Percentiles rank a stretch among this genome's conserved stretches.
phyloP scores from a whole-genome alignment of 2,329 filamentous ascomycete species.

The Alternaria incomplexa region DNA sequence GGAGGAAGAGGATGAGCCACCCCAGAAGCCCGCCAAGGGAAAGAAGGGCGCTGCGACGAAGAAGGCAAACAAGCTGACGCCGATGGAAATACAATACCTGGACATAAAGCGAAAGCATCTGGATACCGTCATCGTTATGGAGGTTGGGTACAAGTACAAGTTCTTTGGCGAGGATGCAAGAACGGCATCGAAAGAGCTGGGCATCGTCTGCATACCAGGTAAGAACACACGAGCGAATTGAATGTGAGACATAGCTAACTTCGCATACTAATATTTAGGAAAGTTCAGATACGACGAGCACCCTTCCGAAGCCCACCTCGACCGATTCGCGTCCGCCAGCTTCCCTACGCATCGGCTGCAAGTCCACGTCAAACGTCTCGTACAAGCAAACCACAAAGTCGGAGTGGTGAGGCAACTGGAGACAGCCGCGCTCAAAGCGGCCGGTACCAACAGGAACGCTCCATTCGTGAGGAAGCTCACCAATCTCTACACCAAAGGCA shows the following conservation, averaged over 20 bases:
- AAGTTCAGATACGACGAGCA: constrained; percentile 92
- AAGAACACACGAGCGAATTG: background rate
- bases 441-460: constrained; percentile 89
- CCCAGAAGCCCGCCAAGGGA: constrained; percentile 57
- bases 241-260: constrained; percentile 46
- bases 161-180: constrained; percentile 97
- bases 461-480: constrained; percentile 93
- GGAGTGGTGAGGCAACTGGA: constrained; percentile 94
- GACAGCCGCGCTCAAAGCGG: constrained; percentile 94
- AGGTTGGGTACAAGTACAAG: constrained; percentile 97
- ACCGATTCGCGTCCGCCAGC: constrained; percentile 92
- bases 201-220: constrained; percentile 92
- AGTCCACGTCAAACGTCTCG: constrained; percentile 91
- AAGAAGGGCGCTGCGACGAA: constrained; percentile 63
- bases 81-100: constrained; percentile 90
- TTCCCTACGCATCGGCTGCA: constrained; percentile 90
- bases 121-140: constrained; percentile 88
- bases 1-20: constrained; percentile 61
- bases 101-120: constrained; percentile 92
- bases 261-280: constrained; percentile 78
- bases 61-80: constrained; percentile 84
- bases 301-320: constrained; percentile 83
- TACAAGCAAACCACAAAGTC: constrained; percentile 92
- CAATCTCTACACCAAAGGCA: constrained; percentile 97
- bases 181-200: constrained; percentile 84